phyloP scores from a whole-genome alignment of 345 rosid species.

The Passiflora organensis region DNA sequence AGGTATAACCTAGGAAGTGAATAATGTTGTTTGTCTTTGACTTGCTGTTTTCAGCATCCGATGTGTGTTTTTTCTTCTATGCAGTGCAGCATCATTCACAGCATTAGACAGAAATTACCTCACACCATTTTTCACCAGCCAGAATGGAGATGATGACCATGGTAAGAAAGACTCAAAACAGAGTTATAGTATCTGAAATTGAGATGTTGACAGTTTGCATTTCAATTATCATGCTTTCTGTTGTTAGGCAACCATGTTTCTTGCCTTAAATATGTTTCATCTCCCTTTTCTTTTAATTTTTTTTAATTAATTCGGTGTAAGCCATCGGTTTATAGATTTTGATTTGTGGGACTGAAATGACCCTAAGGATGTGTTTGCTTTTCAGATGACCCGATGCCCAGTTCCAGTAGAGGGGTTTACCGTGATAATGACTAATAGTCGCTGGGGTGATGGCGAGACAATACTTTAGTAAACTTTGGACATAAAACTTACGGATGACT shows the following conservation, averaged over 20 bases:
- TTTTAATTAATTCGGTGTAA: background rate
- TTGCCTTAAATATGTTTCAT: background rate
- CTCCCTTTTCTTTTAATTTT: background rate
- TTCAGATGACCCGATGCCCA: constrained; percentile 44
- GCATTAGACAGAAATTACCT: constrained; percentile 76
- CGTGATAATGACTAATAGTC: constrained; percentile 21
- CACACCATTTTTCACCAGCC: constrained; percentile 82
- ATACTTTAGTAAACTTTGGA: no score
- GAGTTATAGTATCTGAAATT: background rate
- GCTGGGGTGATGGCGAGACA: background rate
- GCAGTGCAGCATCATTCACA: constrained; percentile 74
- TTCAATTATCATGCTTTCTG: background rate
- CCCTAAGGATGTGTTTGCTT: no score
- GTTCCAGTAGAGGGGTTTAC: constrained; percentile 36
- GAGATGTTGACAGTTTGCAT: no score
- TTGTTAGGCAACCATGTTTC: background rate
- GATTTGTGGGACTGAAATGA: no score
- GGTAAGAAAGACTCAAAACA: constrained; percentile 34
- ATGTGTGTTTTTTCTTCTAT: background rate
- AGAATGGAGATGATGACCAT: constrained; percentile 62
- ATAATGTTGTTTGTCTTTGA: background rate
- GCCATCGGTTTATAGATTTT: background rate
- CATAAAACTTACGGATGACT: constrained; percentile 16
- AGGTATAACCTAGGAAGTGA: constrained; percentile 37
- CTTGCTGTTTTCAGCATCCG: background rate